Conservation (phyloP, 2,329 filamentous ascomycete species). For the Helminthosporium solani region DNA sequence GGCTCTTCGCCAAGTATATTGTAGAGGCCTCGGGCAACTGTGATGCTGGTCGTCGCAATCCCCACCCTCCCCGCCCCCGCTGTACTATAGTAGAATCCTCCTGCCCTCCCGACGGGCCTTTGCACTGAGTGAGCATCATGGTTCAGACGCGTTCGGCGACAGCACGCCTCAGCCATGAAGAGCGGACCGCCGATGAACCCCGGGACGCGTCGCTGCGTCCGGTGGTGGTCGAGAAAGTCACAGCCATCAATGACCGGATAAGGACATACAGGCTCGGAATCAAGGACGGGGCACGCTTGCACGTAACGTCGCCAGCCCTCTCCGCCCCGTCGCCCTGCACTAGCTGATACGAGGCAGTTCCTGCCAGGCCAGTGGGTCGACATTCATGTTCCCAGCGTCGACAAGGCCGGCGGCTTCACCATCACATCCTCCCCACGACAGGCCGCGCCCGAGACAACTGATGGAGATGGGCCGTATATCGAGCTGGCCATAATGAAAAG, state of each 20-base stretch:
- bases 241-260: constrained; percentile 65
- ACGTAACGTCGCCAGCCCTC: constrained; percentile 44
- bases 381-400: constrained; percentile 68
- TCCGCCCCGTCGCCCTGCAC: constrained; percentile 26
- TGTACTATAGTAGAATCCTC: constrained; percentile 16
- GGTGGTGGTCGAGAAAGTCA: constrained; percentile 62
- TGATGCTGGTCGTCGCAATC: constrained; percentile 7
- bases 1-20: constrained; percentile 6
- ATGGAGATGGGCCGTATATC: constrained; percentile 53
- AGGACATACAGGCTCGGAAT: constrained; percentile 68
- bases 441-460: constrained; percentile 39
- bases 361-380: constrained; percentile 87
- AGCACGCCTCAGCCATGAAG: constrained; percentile 56
- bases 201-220: constrained; percentile 65
- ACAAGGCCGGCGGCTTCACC: constrained; percentile 81
- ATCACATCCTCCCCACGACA: constrained; percentile 73
- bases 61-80: constrained; percentile 6
- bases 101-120: constrained; percentile 15
- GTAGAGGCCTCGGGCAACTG: constrained; percentile 3
- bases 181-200: constrained; percentile 73
- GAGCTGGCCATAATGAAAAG: constrained; percentile 78
- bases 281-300: constrained; percentile 50
- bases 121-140: constrained; percentile 32
- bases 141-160: constrained; percentile 33
- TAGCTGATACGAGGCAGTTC: constrained; percentile 57